Percentiles rank a stretch among this genome's conserved stretches.
phyloP scores from a whole-genome alignment of 139 green algal genomes.

The Ettlia oleoabundans region DNA sequence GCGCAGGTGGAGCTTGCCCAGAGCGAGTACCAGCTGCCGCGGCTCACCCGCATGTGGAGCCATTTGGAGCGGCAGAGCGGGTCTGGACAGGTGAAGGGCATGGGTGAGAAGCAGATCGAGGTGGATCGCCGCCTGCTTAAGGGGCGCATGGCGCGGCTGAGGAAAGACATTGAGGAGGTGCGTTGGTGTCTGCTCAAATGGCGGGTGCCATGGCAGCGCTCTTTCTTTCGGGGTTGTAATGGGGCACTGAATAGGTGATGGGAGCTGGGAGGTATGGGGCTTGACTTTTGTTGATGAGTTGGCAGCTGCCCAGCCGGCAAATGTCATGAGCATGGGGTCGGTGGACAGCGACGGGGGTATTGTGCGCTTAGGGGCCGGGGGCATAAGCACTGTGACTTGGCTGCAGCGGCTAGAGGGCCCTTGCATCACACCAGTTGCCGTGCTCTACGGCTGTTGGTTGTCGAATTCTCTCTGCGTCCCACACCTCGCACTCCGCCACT shows the following conservation, averaged over 20 bases:
- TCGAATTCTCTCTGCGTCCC: background rate
- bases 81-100: slow-evolving; percentile 78
- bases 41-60: slow-evolving; percentile 96
- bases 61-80: slow-evolving; percentile 95
- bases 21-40: slow-evolving; percentile 95
- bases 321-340: no score
- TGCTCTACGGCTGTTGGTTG: background rate
- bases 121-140: slow-evolving; percentile 94
- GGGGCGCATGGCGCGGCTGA: slow-evolving; percentile 56
- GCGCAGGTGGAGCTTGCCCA: slow-evolving; percentile 91
- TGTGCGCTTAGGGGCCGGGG: no score
- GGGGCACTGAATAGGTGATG: no score
- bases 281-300: no score
- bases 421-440: no score
- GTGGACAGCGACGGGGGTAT: no score
- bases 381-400: no score
- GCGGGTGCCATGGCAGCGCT: no score
- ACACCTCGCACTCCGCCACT: background rate
- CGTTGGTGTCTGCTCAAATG: slow-evolving; percentile 26
- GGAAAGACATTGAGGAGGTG: slow-evolving; percentile 76
- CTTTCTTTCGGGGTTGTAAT: no score
- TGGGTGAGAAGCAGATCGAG: slow-evolving; percentile 99
- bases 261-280: no score
- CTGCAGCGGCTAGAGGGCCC: no score
- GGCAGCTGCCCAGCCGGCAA: no score